Base-by-base conservation (phyloP, 1,139 yeast genomes). In the Yamadazyma siamensis region DNA sequence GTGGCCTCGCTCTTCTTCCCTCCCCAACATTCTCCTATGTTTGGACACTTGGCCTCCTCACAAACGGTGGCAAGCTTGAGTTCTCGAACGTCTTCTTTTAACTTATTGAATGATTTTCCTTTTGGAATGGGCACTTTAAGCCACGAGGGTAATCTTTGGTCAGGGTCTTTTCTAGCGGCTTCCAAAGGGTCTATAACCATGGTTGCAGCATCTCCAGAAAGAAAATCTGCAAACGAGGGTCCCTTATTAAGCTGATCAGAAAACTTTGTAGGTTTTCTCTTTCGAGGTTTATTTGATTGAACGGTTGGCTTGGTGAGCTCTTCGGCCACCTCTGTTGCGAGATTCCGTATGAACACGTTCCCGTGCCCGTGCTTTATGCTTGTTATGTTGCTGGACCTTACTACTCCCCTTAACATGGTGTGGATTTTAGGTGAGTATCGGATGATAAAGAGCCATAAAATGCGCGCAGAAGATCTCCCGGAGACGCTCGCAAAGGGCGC, bases 1-100 rank as follows among this genome's bases (percentile, higher is more conserved):
- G 99, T 94, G n/a, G 98, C 96, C 49, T 86, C 94, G 5, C 89
- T 74, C 57, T 88, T 88, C 50, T 82, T 79, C 20, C 98, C 98
- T 33, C 98, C 97, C 99, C 99, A 94, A 61, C 99, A 94, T 57
- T 94, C 99, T 31, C 97, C 96, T 38, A 94, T 94, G 55, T 94
- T 94, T 13, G 99, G 99, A 61, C 99, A 94, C 51, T 91, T 81
- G 7, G 98, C 98, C 52, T 91, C 98, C 56, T 91, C 97, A 61
- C 99, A 94, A 18, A 94, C 99, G 0, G 98, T 89, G 23, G 96
- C 84, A 33, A 94, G 66, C 42, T 87, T 87, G 39, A 94, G 65
- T 40, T 94, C 96, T 39, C 89, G 71, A 23, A 94, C 82, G 52
- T 94, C 99, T 27, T 79, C 74, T 52, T 89, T 88, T 45, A 94